Evolutionary conservation across 768 basidiomycete genomes (phyloP).

Genomic region (Suillus lakei): DNA sequence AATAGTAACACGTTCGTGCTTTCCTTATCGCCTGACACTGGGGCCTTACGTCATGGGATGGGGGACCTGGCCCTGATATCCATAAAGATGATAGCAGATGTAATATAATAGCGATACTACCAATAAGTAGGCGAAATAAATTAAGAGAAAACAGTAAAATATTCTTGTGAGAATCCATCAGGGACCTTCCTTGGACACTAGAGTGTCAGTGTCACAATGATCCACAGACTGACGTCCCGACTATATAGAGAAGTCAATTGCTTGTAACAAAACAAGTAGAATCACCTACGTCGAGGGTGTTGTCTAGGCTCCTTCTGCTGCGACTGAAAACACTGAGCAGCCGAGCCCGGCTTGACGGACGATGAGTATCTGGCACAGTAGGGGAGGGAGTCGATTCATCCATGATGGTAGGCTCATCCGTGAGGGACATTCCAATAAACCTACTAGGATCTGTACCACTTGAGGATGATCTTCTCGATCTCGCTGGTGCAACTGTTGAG

Average conservation of each 20-base stretch:
- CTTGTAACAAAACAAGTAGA: neutral
- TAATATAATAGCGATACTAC: neutral
- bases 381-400: constrained; percentile 20
- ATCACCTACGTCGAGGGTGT: constrained; percentile 20
- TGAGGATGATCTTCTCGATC: constrained; percentile 28
- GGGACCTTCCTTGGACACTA: neutral
- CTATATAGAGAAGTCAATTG: neutral
- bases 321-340: constrained; percentile 36
- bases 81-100: neutral
- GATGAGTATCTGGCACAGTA: constrained; percentile 17
- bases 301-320: constrained; percentile 18
- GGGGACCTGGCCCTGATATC: neutral
- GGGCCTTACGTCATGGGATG: neutral
- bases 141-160: neutral
- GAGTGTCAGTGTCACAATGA: neutral
- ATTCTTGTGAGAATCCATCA: neutral
- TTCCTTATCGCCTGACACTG: neutral
- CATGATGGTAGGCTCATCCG: constrained; percentile 48
- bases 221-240: neutral
- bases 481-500: constrained; percentile 16
- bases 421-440: constrained; percentile 38
- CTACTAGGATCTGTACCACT: constrained; percentile 13
- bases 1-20: neutral
- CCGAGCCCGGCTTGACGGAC: constrained; percentile 32
- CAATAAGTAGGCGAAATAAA: neutral